These are phyloP conservation scores for Pterocarpus santalinus DNA, from an alignment of 306 rosid genomes.

Conservation along the genomic window DNA sequence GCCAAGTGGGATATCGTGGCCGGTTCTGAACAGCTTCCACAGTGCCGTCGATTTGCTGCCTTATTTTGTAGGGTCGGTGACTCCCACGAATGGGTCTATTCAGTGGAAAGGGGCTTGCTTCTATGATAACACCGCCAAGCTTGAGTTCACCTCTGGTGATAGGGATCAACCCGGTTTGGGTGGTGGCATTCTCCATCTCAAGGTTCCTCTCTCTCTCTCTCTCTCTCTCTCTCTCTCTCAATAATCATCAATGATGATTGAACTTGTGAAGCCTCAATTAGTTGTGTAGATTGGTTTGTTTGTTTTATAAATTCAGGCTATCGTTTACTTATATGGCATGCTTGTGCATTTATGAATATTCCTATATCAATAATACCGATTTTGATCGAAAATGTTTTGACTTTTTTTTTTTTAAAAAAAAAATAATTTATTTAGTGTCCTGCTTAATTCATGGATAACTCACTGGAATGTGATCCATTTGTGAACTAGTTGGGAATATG, in stretches of 20 bases:
- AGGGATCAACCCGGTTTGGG: constrained; percentile 54
- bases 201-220: constrained; percentile 49
- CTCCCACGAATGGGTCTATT: constrained; percentile 67
- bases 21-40: constrained; percentile 82
- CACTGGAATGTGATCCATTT: background rate
- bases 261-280: background rate
- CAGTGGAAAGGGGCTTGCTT: constrained; percentile 91
- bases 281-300: no score
- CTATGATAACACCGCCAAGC: constrained; percentile 64
- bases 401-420: no score
- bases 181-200: constrained; percentile 78
- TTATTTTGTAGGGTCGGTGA: constrained; percentile 74
- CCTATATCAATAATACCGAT: no score
- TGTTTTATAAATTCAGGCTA: background rate
- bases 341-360: background rate
- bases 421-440: no score
- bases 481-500: background rate
- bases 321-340: background rate
- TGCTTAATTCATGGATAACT: constrained; percentile 3
- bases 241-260: background rate
- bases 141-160: constrained; percentile 60
- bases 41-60: constrained; percentile 91
- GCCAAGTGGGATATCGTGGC: constrained; percentile 80
- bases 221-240: background rate
- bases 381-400: no score